Conservation (phyloP, 108 stramenopile genomes). For the Nitzschia palea region DNA sequence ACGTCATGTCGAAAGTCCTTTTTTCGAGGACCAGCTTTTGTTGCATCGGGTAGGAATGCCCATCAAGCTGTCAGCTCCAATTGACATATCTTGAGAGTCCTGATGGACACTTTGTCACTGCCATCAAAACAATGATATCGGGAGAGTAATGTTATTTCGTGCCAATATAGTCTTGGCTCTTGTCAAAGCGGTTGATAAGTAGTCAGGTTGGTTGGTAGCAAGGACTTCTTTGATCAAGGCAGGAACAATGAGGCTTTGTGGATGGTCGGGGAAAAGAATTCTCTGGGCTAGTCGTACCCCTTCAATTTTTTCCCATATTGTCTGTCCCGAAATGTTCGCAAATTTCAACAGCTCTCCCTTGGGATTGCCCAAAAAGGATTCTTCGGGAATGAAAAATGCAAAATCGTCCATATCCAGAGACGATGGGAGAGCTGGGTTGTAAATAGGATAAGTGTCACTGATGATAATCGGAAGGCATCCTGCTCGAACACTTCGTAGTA, state of each 20-base stretch:
- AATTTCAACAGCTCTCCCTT: slow-evolving; percentile 7
- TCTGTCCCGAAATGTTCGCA: no score
- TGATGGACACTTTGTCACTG: no score
- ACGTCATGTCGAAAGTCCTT: no score
- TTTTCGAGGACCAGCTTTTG: no score
- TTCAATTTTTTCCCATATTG: slow-evolving; percentile 25
- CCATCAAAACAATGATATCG: no score
- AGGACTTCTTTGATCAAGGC: slow-evolving; percentile 35
- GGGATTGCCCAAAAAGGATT: slow-evolving; percentile 29
- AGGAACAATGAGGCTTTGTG: slow-evolving; percentile 36
- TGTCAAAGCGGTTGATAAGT: background rate
- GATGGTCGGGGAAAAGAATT: slow-evolving; percentile 28
- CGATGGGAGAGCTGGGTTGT: slow-evolving; percentile 12
- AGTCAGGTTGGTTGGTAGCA: background rate
- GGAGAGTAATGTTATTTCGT: background rate
- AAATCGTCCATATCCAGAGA: slow-evolving; percentile 30
- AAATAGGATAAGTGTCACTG: slow-evolving; percentile 25
- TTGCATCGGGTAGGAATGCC: no score
- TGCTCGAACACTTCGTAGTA: slow-evolving; percentile 24
- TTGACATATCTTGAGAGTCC: no score
- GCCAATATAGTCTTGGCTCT: background rate
- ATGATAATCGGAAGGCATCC: slow-evolving; percentile 52
- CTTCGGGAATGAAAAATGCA: slow-evolving; percentile 29
- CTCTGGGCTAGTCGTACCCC: slow-evolving; percentile 30
- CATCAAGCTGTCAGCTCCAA: no score